Base-by-base conservation (phyloP, 2,329 filamentous ascomycete genomes). In the Colletotrichum tropicicola region DNA sequence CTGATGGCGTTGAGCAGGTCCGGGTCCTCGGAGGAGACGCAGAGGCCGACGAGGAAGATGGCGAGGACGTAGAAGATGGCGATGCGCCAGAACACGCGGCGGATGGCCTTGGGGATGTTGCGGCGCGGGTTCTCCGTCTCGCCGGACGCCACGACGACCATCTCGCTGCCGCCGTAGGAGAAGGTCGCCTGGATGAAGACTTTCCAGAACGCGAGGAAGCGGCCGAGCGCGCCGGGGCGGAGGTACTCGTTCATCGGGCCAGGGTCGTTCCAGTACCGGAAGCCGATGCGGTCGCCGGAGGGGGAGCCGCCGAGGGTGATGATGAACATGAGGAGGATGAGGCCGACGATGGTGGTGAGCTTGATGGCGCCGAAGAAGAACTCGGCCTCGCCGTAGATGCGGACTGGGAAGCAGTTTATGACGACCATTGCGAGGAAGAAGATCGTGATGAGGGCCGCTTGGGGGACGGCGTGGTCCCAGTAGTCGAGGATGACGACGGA, bases 21-120 rank as follows among this genome's bases (percentile, higher is more conserved):
- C 0, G 66, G 37, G 68, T 86, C 82, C 56, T 74, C 72, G 39
- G 77, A 80, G 5, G 75, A 77, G 9, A 87, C 73, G 63, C 86
- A 79, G n/a, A 87, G 74, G 17, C 83, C 82, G 35, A 87, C 75
- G 59, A 85, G 77, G 70, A 85, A 82, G 13, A 87, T 75, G 68
- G 82, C 81, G 59, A 85, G 75, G 41, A 86, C 74, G 73, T 86
- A 86, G 74, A 87, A 85, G 68, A 85, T 74, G 61, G 75, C 70
- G 62, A 87, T 85, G 61, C 84, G 82, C 81, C 83, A 85, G 72
- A 87, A 85, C 35, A 85, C 83, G 68, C 85, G 83, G 73, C 84
- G 85, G 35, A 80, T 82, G 6, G 84, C 85, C 54, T 74, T 75
- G 27, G 84, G 85, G 41, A 87, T 81, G 19, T 82, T 75, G 65